Evolutionary conservation across 2,329 filamentous ascomycete genomes (phyloP).

Genomic region (Talaromyces funiculosus): DNA sequence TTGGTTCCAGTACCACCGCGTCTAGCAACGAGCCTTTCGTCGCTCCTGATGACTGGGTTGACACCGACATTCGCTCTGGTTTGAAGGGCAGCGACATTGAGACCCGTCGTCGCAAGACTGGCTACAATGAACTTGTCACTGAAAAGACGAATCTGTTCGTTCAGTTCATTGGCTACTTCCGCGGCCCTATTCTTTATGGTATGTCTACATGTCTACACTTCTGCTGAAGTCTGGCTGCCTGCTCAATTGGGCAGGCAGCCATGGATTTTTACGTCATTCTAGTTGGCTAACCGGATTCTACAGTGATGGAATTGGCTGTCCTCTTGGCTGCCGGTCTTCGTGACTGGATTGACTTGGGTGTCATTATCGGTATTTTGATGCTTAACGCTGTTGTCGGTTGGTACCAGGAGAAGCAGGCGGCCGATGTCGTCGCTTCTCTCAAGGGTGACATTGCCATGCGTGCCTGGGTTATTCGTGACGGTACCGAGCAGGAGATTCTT

Average conservation of each 20-base stretch:
- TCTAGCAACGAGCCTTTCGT: conserved; percentile 24
- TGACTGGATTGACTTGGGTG: conserved; percentile 67
- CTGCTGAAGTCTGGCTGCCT: background rate
- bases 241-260: background rate
- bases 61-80: conserved; percentile 59
- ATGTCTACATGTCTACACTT: conserved; percentile 39
- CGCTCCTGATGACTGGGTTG: conserved; percentile 58
- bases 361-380: conserved; percentile 65
- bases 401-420: conserved; percentile 71
- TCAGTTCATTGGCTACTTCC: conserved; percentile 67
- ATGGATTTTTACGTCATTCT: background rate
- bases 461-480: conserved; percentile 59
- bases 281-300: background rate
- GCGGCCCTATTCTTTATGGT: conserved; percentile 67
- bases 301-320: conserved; percentile 64
- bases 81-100: conserved; percentile 55
- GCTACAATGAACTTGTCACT: conserved; percentile 62
- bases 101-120: conserved; percentile 54
- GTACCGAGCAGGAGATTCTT: conserved; percentile 58
- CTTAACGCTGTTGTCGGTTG: conserved; percentile 68
- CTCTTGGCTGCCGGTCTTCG: conserved; percentile 63
- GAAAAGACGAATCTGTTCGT: conserved; percentile 66
- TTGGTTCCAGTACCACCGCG: conserved; percentile 16
- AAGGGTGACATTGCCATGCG: conserved; percentile 72
- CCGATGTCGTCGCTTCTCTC: conserved; percentile 63